Evolutionary conservation across 805 yeast genomes (phyloP), one percentile per base, ranked within the genome.

Genomic region (Wickerhamiella vanderwaltii): DNA sequence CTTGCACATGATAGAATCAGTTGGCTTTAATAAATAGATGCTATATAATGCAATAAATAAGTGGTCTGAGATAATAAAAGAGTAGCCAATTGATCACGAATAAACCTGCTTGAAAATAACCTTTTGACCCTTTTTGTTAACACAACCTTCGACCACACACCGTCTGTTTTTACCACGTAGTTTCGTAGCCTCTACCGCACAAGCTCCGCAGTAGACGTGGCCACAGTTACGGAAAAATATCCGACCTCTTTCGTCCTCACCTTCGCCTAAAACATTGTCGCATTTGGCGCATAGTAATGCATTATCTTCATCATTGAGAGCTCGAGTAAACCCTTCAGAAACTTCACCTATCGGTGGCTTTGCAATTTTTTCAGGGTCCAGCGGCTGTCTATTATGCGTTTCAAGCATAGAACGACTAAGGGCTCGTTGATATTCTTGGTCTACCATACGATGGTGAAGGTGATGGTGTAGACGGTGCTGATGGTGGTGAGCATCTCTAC

Each of bases 201-300:
- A 85, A 31, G 88, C 60, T 1, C 95, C 95, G 59, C 95, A 85
- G 56, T 73, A 85, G 0, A 77, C 71, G 62, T 85, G 95, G 0
- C 95, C 95, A 64, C 95, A 85, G 29, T 62, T 59, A 0, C 82
- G 70, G 15, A 69, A 67, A 53, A 77, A 85, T 2, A 79, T 70
- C 46, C 29, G 36, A n/a, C 31, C 18, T 5, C 23, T 12, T 16
- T 22, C 16, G 9, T 39, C 48, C 4, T 22, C 22, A 19, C 26
- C 43, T n/a, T 20, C 25, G 48, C 91, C 91, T n/a, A 85, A 60
- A 3, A 64, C 69, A 0, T 73, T 69, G 1, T 85, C 87, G 62
- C 95, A 85, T 20, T 79, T 59, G 24, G 71, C 71, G 61, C 95
- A 78, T 1, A 68, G 63, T 3, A 70, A 65, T 9, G 64, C 58